These are phyloP conservation scores for Pezizomycotina sp. DNA, from an alignment of 2,329 filamentous ascomycete species.

Conservation along the genomic window DNA sequence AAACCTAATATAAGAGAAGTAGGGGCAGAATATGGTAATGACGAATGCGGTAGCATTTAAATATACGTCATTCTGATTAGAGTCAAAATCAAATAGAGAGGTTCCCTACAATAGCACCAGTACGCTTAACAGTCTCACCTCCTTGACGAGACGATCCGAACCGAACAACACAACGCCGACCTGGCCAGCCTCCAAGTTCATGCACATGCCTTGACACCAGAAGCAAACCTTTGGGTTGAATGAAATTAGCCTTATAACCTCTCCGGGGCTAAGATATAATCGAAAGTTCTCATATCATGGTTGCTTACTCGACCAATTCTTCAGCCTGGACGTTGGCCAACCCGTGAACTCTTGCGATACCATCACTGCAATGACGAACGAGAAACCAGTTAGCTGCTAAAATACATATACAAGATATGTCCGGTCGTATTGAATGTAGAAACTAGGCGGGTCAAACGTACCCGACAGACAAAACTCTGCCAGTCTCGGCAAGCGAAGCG, in stretches of 20 bases:
- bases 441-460: constrained; percentile 40
- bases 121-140: constrained; percentile 99
- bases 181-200: constrained; percentile 99
- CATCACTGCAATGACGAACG: constrained; percentile 53
- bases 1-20: neutral
- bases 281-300: constrained; percentile 24
- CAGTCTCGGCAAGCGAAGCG: constrained; percentile 89
- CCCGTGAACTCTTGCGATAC: constrained; percentile 99
- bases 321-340: constrained; percentile 99
- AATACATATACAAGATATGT: constrained; percentile 4
- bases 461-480: constrained; percentile 96
- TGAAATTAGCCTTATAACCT: constrained; percentile 17
- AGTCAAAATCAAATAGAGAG: neutral
- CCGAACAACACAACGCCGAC: constrained; percentile 99
- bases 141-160: constrained; percentile 98
- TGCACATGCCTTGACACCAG: constrained; percentile 99
- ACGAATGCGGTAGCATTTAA: too few relatives aligned
- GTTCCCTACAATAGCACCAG: constrained; percentile 82
- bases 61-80: constrained; percentile 1
- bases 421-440: constrained; percentile 6
- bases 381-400: constrained; percentile 25
- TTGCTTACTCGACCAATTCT: constrained; percentile 94
- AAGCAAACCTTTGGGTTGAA: constrained; percentile 61
- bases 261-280: constrained; percentile 20
- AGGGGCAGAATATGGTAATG: too few relatives aligned